A percentile compares a stretch with the other conserved stretches of the same genome.
Evolutionary conservation across 2,329 filamentous ascomycete species (phyloP).

Genomic region (Hypoxylon sp.): DNA sequence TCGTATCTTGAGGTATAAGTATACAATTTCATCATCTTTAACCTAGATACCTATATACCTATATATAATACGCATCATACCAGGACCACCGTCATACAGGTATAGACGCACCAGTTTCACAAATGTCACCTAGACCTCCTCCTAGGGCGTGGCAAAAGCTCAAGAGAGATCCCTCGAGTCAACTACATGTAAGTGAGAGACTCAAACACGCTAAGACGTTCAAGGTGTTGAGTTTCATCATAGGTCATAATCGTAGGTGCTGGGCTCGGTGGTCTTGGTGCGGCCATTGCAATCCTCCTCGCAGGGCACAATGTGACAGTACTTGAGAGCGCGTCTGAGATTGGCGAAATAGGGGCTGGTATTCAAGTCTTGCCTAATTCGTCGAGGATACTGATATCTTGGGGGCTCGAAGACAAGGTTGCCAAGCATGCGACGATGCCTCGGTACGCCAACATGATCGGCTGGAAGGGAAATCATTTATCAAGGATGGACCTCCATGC

Average conservation of each 20-base stretch:
- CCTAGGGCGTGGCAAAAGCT: conserved; percentile 37
- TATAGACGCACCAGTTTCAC: neutral
- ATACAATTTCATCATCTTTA: neutral
- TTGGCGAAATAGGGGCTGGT: conserved; percentile 65
- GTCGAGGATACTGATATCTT: conserved; percentile 62
- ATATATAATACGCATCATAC: neutral
- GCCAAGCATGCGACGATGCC: conserved; percentile 59
- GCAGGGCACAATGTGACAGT: conserved; percentile 64
- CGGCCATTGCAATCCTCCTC: conserved; percentile 63
- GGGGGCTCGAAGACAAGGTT: conserved; percentile 63
- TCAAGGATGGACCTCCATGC: conserved; percentile 64
- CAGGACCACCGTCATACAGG: neutral
- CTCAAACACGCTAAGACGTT: conserved; percentile 11
- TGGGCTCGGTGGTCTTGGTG: conserved; percentile 68
- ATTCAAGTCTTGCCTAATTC: conserved; percentile 66
- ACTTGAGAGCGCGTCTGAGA: conserved; percentile 63
- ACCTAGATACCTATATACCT: conserved; percentile 1
- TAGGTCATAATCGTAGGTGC: conserved; percentile 69
- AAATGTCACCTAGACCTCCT: conserved; percentile 36
- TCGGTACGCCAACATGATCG: conserved; percentile 63
- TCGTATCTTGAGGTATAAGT: neutral
- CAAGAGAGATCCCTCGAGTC: conserved; percentile 41
- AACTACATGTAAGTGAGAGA: conserved; percentile 44
- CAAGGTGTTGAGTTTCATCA: conserved; percentile 17
- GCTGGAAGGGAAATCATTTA: conserved; percentile 67